A percentile compares a stretch with the other conserved stretches of the same genome.
These are phyloP conservation scores for Russula olivacea DNA, from an alignment of 768 basidiomycete genomes.

Conservation along the genomic window DNA sequence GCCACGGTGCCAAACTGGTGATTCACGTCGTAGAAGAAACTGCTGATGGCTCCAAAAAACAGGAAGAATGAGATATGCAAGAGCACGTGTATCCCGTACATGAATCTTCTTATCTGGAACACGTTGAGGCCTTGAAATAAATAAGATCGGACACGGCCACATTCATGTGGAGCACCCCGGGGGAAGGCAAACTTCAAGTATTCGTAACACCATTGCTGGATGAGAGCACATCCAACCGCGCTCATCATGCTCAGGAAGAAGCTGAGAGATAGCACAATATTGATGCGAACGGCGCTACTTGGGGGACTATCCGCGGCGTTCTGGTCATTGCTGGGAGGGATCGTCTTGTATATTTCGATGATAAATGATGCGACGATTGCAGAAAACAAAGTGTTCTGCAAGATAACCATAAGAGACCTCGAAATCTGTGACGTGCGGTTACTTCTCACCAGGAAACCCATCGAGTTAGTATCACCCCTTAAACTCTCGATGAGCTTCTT, in stretches of 20 bases:
- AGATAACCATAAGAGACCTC: neutral
- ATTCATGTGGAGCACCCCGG: slow-evolving; percentile 6
- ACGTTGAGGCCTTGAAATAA: slow-evolving; percentile 3
- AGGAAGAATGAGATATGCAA: slow-evolving; percentile 17
- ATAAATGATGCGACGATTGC: slow-evolving; percentile 24
- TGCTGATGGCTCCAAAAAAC: slow-evolving; percentile 13
- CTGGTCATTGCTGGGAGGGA: slow-evolving; percentile 7
- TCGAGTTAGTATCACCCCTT: slow-evolving; percentile 17
- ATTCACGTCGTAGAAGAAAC: slow-evolving; percentile 8
- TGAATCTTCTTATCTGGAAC: slow-evolving; percentile 12
- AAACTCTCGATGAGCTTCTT: slow-evolving; percentile 14
- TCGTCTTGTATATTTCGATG: slow-evolving; percentile 20
- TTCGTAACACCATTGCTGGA: slow-evolving; percentile 22
- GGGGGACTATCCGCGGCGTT: neutral
- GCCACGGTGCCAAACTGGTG: neutral
- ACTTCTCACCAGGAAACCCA: slow-evolving; percentile 21
- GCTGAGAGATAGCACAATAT: slow-evolving; percentile 17
- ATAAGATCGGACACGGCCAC: slow-evolving; percentile 15
- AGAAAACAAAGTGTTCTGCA: slow-evolving; percentile 19
- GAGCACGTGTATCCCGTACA: slow-evolving; percentile 11
- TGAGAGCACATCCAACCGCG: slow-evolving; percentile 11
- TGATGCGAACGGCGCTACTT: slow-evolving; percentile 9
- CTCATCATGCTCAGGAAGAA: slow-evolving; percentile 17
- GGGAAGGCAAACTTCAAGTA: slow-evolving; percentile 2
- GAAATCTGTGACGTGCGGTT: neutral